A percentile compares a stretch with the other conserved stretches of the same genome.
Evolutionary conservation across 2,329 filamentous ascomycete genomes (phyloP).

Genomic region (Apiospora phragmitis): DNA sequence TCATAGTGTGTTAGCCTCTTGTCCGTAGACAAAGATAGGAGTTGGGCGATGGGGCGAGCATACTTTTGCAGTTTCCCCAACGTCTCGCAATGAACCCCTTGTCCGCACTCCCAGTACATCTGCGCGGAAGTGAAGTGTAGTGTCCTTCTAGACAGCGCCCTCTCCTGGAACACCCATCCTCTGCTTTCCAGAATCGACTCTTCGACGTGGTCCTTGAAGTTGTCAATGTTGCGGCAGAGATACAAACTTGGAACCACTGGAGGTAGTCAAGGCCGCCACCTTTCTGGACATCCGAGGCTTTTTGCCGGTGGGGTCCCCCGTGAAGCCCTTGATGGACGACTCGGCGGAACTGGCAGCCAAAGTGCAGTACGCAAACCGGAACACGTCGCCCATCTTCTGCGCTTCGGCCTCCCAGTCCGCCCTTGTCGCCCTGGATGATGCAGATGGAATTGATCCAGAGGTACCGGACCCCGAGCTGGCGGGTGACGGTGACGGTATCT

Average conservation of each 20-base stretch:
- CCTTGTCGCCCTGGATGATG: conserved; percentile 11
- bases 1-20: background rate
- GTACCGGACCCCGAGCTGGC: conserved; percentile 4
- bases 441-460: conserved; percentile 16
- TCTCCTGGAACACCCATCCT: conserved; percentile 31
- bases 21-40: background rate
- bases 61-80: conserved; percentile 19
- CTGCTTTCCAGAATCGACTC: conserved; percentile 20
- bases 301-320: background rate
- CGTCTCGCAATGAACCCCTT: conserved; percentile 20
- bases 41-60: background rate
- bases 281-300: background rate
- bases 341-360: conserved; percentile 13
- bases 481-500: background rate
- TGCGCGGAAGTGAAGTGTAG: conserved; percentile 29
- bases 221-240: background rate
- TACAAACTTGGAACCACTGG: background rate
- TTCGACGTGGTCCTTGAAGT: conserved; percentile 15
- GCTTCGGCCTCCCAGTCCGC: conserved; percentile 11
- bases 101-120: conserved; percentile 29
- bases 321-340: background rate
- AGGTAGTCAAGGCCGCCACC: background rate
- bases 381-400: conserved; percentile 7
- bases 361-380: conserved; percentile 4
- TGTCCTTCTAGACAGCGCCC: conserved; percentile 25